Evolutionary conservation across 306 rosid genomes (phyloP).

Genomic region (Corylus americana): DNA sequence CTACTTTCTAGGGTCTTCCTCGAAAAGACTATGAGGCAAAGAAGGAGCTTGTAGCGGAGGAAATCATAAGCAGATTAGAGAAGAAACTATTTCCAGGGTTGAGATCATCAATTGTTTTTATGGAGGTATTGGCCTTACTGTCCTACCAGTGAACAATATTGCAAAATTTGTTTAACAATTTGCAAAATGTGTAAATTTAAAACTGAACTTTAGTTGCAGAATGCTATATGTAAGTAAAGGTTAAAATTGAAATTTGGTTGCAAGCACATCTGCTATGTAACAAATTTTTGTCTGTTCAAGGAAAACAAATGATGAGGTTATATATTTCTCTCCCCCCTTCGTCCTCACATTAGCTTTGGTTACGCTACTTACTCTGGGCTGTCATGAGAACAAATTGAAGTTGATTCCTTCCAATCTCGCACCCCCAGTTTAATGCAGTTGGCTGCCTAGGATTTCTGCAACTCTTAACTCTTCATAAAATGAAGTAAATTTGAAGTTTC

Average conservation of each 20-base stretch:
- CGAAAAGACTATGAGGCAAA: slow-evolving; percentile 70
- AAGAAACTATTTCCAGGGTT: slow-evolving; percentile 83
- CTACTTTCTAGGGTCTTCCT: slow-evolving; percentile 66
- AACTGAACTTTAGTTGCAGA: background rate
- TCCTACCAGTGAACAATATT: slow-evolving; percentile 14
- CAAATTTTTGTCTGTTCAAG: background rate
- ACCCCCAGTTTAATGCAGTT: background rate
- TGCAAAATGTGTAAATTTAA: background rate
- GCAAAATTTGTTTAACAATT: background rate
- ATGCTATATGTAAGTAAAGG: background rate
- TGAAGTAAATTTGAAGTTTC: slow-evolving; percentile 8
- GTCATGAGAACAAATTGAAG: background rate
- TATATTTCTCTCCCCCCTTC: background rate
- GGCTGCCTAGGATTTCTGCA: background rate
- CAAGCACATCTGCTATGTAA: background rate
- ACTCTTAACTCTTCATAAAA: background rate
- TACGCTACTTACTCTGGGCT: background rate
- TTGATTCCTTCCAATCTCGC: background rate
- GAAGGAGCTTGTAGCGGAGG: slow-evolving; percentile 81
- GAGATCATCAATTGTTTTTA: slow-evolving; percentile 68
- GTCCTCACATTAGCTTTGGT: slow-evolving; percentile 5
- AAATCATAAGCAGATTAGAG: slow-evolving; percentile 76
- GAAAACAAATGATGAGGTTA: background rate
- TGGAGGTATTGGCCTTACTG: slow-evolving; percentile 56
- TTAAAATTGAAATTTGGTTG: background rate